These are phyloP conservation scores for Bromus sterilis DNA, from an alignment of 176 grass and related monocot species.

Conservation along the genomic window DNA sequence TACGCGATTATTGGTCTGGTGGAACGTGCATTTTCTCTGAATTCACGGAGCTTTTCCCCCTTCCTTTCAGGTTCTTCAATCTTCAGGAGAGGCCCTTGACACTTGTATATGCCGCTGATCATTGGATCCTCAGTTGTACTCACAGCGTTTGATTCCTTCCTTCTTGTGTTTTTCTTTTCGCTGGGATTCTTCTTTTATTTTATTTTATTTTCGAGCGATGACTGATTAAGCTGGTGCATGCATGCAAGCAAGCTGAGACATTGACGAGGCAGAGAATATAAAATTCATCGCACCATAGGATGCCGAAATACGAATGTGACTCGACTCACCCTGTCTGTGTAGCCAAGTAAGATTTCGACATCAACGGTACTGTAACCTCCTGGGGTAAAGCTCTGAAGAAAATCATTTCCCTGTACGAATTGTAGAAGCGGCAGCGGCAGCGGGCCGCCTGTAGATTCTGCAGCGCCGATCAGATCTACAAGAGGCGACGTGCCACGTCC, in stretches of 20 bases:
- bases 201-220: too few species aligned
- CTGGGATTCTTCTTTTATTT: too few species aligned
- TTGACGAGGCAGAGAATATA: neutral
- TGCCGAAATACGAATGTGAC: neutral
- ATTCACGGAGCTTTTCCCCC: neutral
- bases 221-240: neutral
- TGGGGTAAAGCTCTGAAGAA: neutral
- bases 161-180: too few species aligned
- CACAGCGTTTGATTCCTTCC: neutral
- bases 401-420: neutral
- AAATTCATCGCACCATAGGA: neutral
- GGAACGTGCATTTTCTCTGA: neutral
- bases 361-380: neutral
- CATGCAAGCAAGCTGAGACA: neutral
- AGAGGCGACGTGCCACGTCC: neutral
- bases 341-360: neutral
- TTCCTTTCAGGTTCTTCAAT: too few species aligned
- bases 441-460: neutral
- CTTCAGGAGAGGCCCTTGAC: neutral
- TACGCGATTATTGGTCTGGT: neutral
- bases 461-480: neutral
- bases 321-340: neutral
- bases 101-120: neutral
- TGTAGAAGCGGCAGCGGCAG: neutral
- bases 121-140: constrained; percentile 20